phyloP scores from a whole-genome alignment of 352 stramenopile genomes.

The Elongisporangium undulatum region DNA sequence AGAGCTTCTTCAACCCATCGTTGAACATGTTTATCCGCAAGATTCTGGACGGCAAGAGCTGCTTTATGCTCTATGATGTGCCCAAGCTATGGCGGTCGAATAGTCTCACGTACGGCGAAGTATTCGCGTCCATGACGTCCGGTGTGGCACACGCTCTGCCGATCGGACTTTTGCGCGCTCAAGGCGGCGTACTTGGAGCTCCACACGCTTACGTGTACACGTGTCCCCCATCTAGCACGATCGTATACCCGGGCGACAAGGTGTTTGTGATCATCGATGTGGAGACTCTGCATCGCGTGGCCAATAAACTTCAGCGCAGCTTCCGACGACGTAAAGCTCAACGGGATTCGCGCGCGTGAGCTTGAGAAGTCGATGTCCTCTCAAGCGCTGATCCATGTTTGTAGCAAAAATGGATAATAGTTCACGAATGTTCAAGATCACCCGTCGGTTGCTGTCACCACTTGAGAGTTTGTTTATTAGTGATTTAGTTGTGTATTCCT shows the following conservation, averaged over 20 bases:
- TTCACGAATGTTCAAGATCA: too few relatives aligned
- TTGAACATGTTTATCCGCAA: conserved; percentile 82
- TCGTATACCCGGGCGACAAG: conserved; percentile 71
- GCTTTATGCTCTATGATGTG: conserved; percentile 80
- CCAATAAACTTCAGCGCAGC: conserved; percentile 68
- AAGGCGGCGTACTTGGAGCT: conserved; percentile 36
- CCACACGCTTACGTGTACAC: conserved; percentile 83
- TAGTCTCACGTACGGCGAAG: conserved; percentile 54
- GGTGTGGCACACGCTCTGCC: conserved; percentile 67
- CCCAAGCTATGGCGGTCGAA: conserved; percentile 44
- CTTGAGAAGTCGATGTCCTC: too few relatives aligned
- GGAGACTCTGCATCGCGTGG: conserved; percentile 59
- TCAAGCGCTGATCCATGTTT: too few relatives aligned
- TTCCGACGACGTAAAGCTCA: conserved; percentile 28
- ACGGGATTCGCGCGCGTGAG: background rate
- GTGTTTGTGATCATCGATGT: conserved; percentile 82
- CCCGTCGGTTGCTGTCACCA: too few relatives aligned
- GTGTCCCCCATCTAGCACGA: conserved; percentile 47
- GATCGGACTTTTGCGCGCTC: conserved; percentile 65
- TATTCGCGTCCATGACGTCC: conserved; percentile 78
- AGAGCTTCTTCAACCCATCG: conserved; percentile 86
- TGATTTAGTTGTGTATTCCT: too few relatives aligned
- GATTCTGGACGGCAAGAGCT: conserved; percentile 81
- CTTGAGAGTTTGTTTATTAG: too few relatives aligned
- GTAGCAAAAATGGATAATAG: too few relatives aligned